A percentile compares a stretch with the other conserved stretches of the same genome.
Evolutionary conservation across 1,284 basidiomycete species (phyloP).

Genomic region (Heliocybe sulcata): DNA sequence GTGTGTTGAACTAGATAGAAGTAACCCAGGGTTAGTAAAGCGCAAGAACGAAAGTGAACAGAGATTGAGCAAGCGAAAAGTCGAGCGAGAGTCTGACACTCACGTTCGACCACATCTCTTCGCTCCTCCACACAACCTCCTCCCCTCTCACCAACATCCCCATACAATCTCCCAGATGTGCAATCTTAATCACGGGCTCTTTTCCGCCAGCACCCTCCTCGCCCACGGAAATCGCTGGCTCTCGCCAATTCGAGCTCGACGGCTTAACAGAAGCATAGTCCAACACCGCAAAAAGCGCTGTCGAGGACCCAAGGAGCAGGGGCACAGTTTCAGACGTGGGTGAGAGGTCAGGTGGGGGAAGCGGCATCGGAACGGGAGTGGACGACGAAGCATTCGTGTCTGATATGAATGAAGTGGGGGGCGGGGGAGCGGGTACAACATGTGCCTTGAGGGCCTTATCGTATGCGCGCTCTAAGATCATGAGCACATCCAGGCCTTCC

Average conservation of each 20-base stretch:
- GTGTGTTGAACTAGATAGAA: slow-evolving; percentile 74
- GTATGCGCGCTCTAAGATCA: slow-evolving; percentile 61
- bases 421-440: slow-evolving; percentile 25
- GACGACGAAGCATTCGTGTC: neutral
- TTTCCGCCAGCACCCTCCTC: slow-evolving; percentile 5
- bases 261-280: slow-evolving; percentile 30
- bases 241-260: slow-evolving; percentile 36
- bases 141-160: slow-evolving; percentile 78
- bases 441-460: slow-evolving; percentile 57
- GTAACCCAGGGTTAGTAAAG: slow-evolving; percentile 7
- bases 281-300: slow-evolving; percentile 60
- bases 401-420: slow-evolving; percentile 7
- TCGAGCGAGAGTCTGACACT: no score
- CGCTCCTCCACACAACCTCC: slow-evolving; percentile 78
- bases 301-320: slow-evolving; percentile 57
- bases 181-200: slow-evolving; percentile 74
- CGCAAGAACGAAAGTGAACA: slow-evolving; percentile 8
- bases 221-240: slow-evolving; percentile 19
- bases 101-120: slow-evolving; percentile 90
- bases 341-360: slow-evolving; percentile 4
- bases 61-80: no score
- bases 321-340: slow-evolving; percentile 21
- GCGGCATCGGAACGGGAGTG: no score
- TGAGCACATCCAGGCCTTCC: slow-evolving; percentile 60
- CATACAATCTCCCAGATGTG: slow-evolving; percentile 91